Evolutionary conservation across 106 monocot species (phyloP).

Genomic region (Amphibolis antarctica): DNA sequence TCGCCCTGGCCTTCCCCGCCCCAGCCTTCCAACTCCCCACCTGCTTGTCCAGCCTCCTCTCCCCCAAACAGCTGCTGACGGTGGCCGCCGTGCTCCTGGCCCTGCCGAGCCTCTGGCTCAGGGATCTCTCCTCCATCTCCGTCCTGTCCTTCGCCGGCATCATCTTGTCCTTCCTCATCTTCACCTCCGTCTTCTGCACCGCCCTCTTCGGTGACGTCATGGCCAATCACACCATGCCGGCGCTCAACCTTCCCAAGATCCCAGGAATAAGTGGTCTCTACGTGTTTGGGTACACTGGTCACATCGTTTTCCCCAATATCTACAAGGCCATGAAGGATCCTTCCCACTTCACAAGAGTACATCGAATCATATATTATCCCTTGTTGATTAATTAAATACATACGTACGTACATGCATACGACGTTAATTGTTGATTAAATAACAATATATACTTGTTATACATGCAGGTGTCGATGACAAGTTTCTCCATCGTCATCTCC

Average conservation of each 20-base stretch:
- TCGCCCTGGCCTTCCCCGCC: conserved; percentile 32
- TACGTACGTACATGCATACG: no score
- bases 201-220: conserved; percentile 31
- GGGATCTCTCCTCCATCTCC: conserved; percentile 67
- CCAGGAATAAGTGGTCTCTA: conserved; percentile 63
- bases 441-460: not conserved
- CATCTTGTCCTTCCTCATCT: conserved; percentile 61
- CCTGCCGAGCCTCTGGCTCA: conserved; percentile 62
- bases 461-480: conserved; percentile 47
- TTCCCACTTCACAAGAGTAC: conserved; percentile 70
- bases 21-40: conserved; percentile 21
- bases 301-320: conserved; percentile 77
- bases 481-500: conserved; percentile 46
- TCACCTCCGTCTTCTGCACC: conserved; percentile 26
- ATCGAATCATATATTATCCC: not conserved
- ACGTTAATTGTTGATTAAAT: no score
- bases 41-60: conserved; percentile 27
- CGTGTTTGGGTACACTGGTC: conserved; percentile 63
- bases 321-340: conserved; percentile 73
- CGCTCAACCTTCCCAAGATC: conserved; percentile 35
- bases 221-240: conserved; percentile 29
- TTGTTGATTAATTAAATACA: not conserved
- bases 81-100: conserved; percentile 44
- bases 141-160: conserved; percentile 71
- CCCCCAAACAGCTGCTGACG: conserved; percentile 46